Evolutionary conservation across 2,329 filamentous ascomycete genomes (phyloP), one percentile per base, ranked within the genome.

Genomic region (Xylariomycetidae sp.): DNA sequence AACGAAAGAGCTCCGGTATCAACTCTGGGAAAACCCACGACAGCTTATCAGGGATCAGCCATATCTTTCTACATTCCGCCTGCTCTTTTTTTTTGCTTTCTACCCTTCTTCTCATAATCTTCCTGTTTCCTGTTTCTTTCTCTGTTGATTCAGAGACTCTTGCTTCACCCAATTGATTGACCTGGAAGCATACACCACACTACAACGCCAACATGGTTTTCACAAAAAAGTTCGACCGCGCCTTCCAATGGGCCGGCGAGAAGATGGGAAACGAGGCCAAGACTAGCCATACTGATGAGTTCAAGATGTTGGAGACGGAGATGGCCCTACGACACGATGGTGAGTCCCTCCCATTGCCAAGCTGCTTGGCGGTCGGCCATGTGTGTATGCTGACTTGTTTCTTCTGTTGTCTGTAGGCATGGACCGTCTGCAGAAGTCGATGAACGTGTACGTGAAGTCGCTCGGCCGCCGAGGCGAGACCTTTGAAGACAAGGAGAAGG

Each of bases 241-340:
- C 94, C 70, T 94, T 90, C 70, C 90, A 97, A 82, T 97, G 90
- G 90, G 88, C 89, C 23, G 88, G 88, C 49, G 90, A 97, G 68
- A 87, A 89, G 66, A 95, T 97, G 86, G 90, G 90, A 51, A 79
- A 78, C 46, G 89, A 96, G 64, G 76, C 82, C 64, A 92, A 88
- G 67, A 96, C 90, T 8, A 79, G 73, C 58, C 80, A 88, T 44
- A 85, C 87, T 0, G 88, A 97, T 33, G 85, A 96, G 54, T 97
- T 97, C 74, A 94, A 86, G 66, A 76, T 77, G 40, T 67, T 97
- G 51, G 89, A 97, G 65, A 71, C 77, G 35, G 90, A 97, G 65
- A 97, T 97, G 88, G 73, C 77, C 37, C 70, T 95, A 51, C 79
- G 90, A 44, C 82, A 94, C 46, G 86, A 95, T 47, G 90, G 89